phyloP scores from a whole-genome alignment of 2,329 filamentous ascomycete genomes.

The Trichoderma sp. region DNA sequence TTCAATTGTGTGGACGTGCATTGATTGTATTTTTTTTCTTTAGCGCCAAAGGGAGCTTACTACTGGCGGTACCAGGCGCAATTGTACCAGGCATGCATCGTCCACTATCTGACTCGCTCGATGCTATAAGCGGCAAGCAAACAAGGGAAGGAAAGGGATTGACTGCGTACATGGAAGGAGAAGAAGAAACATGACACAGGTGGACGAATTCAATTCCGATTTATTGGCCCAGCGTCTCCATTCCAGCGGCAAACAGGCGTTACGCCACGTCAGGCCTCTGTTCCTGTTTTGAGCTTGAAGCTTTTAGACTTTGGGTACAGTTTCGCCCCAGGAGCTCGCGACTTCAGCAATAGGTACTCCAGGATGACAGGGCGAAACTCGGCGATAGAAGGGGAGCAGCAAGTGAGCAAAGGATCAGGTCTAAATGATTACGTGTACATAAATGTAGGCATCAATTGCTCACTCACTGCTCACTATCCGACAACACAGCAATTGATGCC shows the following conservation, averaged over 20 bases:
- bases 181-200: background rate
- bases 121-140: background rate
- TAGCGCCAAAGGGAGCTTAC: slow-evolving; percentile 7
- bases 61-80: background rate
- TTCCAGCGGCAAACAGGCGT: slow-evolving; percentile 3
- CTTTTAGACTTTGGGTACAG: background rate
- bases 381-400: background rate
- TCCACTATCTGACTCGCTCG: background rate
- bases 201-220: background rate
- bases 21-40: background rate
- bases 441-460: background rate
- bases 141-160: background rate
- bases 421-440: background rate
- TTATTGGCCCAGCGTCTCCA: background rate
- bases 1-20: background rate
- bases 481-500: background rate
- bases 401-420: background rate
- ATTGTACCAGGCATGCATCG: background rate
- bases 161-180: background rate
- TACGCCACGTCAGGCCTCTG: slow-evolving; percentile 7
- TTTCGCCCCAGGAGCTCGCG: background rate
- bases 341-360: background rate
- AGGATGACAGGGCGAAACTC: background rate
- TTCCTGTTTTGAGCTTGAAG: slow-evolving; percentile 4
- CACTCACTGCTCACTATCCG: background rate